Evolutionary conservation across 306 rosid species (phyloP), one percentile per base, ranked within the genome.

Genomic region (Biancaea sappan): DNA sequence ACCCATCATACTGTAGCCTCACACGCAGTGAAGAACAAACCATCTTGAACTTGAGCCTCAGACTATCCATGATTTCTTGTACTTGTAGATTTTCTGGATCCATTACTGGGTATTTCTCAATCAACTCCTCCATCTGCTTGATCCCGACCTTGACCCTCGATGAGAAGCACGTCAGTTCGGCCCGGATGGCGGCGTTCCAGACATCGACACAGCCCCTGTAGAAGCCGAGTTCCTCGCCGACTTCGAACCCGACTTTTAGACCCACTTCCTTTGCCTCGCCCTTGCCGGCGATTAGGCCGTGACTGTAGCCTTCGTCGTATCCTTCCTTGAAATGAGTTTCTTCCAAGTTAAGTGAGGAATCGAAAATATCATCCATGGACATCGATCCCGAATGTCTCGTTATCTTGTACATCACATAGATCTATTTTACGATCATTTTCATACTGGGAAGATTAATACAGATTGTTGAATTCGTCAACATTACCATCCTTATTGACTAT

Each of bases 171-270:
- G 77, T 64, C 6, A 85, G 87, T 57, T 91, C 89, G 6, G 81
- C 61, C 77, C 50, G 85, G 41, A 88, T 75, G 0, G 73, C 90
- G 0, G 87, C 85, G 77, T 26, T 85, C 96, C 97, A 91, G 0
- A 86, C 40, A 18, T 81, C 81, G 28, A 88, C 80, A 69, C 88
- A 92, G 32, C 97, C 95, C 53, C 76, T 56, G 82, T 91, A 91
- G 84, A 94, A 87, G 1, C 97, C 95, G 3, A 94, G 79, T 60
- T 91, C 93, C 76, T 93, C 91, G 4, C 93, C 97, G 8, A 76
- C 76, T 86, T 93, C 90, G 69, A 93, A 93, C 1, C 97, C 98
- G 25, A 74, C 66, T 52, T 89, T 91, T 8, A 90, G 89, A 50
- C 98, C 98, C 21, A 89, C 92, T 57, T 86, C 90, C 37, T 60